These are phyloP conservation scores for Houttuynia cordata DNA, from an alignment of 164 flowering plant genomes.

Conservation along the genomic window DNA sequence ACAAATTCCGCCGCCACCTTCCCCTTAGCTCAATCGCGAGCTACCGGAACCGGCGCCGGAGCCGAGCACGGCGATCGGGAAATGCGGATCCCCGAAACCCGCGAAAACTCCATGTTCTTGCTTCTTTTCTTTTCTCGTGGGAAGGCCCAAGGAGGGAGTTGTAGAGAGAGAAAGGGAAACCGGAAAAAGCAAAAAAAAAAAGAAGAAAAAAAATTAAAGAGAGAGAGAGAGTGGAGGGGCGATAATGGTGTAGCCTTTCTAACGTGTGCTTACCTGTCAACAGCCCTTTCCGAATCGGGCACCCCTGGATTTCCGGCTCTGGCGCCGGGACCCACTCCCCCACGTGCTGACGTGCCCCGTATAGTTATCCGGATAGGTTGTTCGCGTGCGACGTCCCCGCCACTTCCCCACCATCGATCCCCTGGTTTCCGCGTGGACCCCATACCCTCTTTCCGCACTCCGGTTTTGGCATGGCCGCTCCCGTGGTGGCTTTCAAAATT, in stretches of 20 bases:
- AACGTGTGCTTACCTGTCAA: conserved; percentile 16
- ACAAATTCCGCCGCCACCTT: background rate
- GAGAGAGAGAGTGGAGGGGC: conserved; percentile 4
- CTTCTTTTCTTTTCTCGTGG: too few species aligned
- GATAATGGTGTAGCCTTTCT: conserved; percentile 3
- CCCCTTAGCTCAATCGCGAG: background rate
- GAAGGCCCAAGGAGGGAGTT: too few species aligned
- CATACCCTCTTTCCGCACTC: background rate
- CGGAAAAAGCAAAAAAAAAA: too few species aligned
- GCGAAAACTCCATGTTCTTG: conserved; percentile 19
- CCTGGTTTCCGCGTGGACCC: conserved; percentile 1
- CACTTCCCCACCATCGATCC: background rate
- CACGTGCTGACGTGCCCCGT: background rate
- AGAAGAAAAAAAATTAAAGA: too few species aligned
- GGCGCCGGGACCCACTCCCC: too few species aligned
- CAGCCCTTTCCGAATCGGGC: background rate
- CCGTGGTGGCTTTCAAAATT: too few species aligned
- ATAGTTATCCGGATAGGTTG: background rate
- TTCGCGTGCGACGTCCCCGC: background rate
- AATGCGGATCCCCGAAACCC: conserved; percentile 45
- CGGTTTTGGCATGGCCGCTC: background rate
- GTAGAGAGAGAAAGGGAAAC: too few species aligned
- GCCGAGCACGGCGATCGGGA: conserved; percentile 27
- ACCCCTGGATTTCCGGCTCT: conserved; percentile 7
- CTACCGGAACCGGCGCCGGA: background rate